phyloP scores from a whole-genome alignment of 2,329 filamentous ascomycete species.

The Cladosporium halotolerans region DNA sequence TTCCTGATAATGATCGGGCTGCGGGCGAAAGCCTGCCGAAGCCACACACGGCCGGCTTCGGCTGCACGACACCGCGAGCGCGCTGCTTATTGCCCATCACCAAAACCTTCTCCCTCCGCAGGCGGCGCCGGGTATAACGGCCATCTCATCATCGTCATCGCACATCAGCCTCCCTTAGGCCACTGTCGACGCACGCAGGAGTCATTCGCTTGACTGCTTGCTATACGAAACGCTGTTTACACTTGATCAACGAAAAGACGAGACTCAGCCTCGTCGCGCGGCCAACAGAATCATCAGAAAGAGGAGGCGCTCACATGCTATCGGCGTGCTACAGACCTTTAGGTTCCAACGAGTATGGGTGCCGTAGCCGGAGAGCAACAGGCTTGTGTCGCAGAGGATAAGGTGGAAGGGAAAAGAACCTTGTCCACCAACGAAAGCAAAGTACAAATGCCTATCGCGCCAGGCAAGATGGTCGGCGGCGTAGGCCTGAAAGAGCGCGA shows the following conservation, averaged over 20 bases:
- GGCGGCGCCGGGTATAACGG: background rate
- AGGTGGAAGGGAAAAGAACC: background rate
- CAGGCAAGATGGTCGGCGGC: background rate
- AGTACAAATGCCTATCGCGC: background rate
- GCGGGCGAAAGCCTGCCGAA: too few species aligned
- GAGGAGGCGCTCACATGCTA: constrained; percentile 8
- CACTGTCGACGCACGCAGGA: background rate
- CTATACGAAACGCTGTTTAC: too few species aligned
- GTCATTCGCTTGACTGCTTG: constrained; percentile 9
- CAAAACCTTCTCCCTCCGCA: constrained; percentile 8
- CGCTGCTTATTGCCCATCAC: too few species aligned
- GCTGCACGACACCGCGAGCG: too few species aligned
- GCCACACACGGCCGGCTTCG: too few species aligned
- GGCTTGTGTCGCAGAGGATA: constrained; percentile 12
- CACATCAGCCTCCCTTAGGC: background rate
- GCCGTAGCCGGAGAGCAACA: constrained; percentile 16
- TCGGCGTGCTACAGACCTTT: constrained; percentile 13
- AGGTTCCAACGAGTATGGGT: constrained; percentile 21
- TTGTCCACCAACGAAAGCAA: constrained; percentile 4
- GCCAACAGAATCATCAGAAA: background rate
- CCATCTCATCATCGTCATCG: background rate
- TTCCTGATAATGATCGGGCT: too few species aligned
- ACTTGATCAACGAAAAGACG: background rate
- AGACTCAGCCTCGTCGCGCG: background rate
- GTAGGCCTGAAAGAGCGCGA: constrained; percentile 4